Base-by-base conservation (phyloP, 1,284 basidiomycete genomes). In the Gomphus bonarii region DNA sequence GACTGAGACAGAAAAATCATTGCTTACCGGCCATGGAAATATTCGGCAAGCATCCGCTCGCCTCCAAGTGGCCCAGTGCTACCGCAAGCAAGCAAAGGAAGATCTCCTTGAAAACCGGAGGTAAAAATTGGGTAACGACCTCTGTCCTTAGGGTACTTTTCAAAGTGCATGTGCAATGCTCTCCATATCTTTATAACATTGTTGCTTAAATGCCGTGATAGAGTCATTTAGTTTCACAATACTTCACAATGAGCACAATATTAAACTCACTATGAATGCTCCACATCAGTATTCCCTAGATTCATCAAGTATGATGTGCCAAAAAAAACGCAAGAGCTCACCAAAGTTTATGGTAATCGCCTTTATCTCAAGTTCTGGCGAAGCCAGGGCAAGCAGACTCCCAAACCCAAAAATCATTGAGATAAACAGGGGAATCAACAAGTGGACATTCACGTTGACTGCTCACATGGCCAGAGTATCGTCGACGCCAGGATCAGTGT, bases 401-500 rank as follows among this genome's bases (percentile, higher is more conserved):
- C 82, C 59, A 58, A 57, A 50, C 28, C 33, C 16, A 56, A 50
- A 25, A 48, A 63, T 48, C 2, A 59, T 31, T 22, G 28, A 49
- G 0, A 35, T 49, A 8, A 49, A 31, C 33, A 31, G 25, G n/a
- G 30, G 14, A 31, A 30, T 31, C 28, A 49, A 31, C 30, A 30
- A 18, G 20, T n/a, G 1, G 30, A 49, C 25, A 35, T 12, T 47
- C 20, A 9, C 18, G 12, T 35, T 25, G 38, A 43, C 20, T 25
- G 51, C 67, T 38, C 53, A 73, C 70, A 83, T 85, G 40, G 93
- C 93, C 48, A 95, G 69, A 40, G 84, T 77, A 68, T 98, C 95
- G 70, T 98, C 95, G 2, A 97, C 90, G 49, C 95, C 95, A n/a
- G 88, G 87, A 67, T 89, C 86, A 22, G 85, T 86, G 62, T 89